phyloP scores from a whole-genome alignment of 2,329 filamentous ascomycete species.

The Neonectria sp. region DNA sequence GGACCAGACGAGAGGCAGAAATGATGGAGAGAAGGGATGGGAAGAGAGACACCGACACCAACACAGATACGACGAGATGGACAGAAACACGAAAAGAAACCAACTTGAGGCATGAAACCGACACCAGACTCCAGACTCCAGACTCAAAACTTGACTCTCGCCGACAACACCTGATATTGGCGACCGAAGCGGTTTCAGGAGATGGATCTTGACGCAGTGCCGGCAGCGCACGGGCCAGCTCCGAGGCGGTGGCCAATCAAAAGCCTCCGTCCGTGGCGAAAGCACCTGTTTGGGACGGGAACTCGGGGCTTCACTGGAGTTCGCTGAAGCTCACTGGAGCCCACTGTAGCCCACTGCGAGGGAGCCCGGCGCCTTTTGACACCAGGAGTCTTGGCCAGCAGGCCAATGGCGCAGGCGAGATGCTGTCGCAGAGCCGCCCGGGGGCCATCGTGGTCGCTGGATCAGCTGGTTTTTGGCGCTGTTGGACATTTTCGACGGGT shows the following conservation, averaged over 20 bases:
- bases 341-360: not conserved
- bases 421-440: conserved; percentile 39
- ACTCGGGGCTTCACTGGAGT: conserved; percentile 22
- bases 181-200: conserved; percentile 49
- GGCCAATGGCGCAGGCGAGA: conserved; percentile 34
- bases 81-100: conserved; percentile 27
- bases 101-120: conserved; percentile 42
- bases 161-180: conserved; percentile 46
- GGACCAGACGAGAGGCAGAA: conserved; percentile 20
- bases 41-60: conserved; percentile 3
- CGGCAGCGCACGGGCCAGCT: conserved; percentile 36
- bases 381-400: conserved; percentile 38
- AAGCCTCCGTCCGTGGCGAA: conserved; percentile 26
- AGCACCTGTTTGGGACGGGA: conserved; percentile 47
- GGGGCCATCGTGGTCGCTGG: conserved; percentile 28
- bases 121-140: conserved; percentile 33
- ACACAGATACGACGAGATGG: conserved; percentile 24
- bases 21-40: conserved; percentile 8
- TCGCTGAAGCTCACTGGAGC: not conserved
- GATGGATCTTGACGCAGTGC: conserved; percentile 42
- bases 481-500: conserved; percentile 12
- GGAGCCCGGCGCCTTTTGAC: conserved; percentile 17
- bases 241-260: conserved; percentile 46
- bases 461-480: conserved; percentile 29
- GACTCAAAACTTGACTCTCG: conserved; percentile 33